Base-by-base conservation (phyloP, 805 yeast genomes). In the Suhomyces sp. region DNA sequence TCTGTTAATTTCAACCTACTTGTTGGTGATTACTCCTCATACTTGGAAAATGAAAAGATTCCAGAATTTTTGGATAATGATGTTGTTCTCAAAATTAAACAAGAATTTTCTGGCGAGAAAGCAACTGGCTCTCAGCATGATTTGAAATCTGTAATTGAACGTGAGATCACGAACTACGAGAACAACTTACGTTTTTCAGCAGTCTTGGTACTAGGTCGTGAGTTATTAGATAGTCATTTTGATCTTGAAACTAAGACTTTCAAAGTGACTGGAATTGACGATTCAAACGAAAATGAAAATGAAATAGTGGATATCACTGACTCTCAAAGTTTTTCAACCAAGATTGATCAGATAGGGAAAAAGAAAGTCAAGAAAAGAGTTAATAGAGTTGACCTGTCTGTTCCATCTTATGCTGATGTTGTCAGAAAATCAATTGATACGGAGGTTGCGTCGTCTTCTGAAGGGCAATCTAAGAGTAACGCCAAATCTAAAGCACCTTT, bases 171-270 rank as follows among this genome's bases (percentile, higher is more conserved):
- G 12, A 32, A 23, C 5, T 53, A 58, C 34, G 71, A 68, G 35
- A 56, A 53, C 35, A 30, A 35, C 5, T 47, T 54, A 38, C 48
- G 72, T 32, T 33, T 51, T 6, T 41, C 43, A 12, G 58, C 71
- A 0, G 38, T 59, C 7, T 36, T 56, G 16, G 51, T 48, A 3
- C 38, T 54, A 33, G 54, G 54, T 0, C 45, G 46, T 27, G 53
- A 46, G 17, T 16, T 57, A 9, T 44, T 59, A 12, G 54, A 47
- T 14, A 30, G 38, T 10, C 32, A 36, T 6, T 31, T 38, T 5
- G 22, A 20, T 19, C 32, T 32, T 14, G 33, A 32, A 10, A 12
- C 22, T 23, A 19, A 13, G 25, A 10, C 19, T 9, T 32, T 25
- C 6, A 24, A 17, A 2, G 14, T 19, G 16, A 12, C n/a, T 8